phyloP scores from a whole-genome alignment of 1,284 basidiomycete species.

The Puccinia horiana region DNA sequence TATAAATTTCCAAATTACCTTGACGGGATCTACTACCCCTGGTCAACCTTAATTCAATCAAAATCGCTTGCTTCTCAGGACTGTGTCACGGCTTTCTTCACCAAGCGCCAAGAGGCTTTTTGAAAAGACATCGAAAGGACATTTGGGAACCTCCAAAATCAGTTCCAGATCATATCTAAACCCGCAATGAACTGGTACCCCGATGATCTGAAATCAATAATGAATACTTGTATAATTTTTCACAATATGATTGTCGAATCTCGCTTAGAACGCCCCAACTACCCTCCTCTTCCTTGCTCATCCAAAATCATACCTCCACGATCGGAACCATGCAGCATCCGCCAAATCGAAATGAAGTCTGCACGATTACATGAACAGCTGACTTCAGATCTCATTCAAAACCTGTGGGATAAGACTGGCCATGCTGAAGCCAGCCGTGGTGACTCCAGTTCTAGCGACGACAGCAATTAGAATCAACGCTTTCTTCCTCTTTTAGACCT shows the following conservation, averaged over 20 bases:
- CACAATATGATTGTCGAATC: slow-evolving; percentile 33
- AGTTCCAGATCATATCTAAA: not conserved
- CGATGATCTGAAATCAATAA: not conserved
- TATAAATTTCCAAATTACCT: slow-evolving; percentile 33
- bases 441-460: not conserved
- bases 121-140: slow-evolving; percentile 13
- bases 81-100: not conserved
- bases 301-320: not conserved
- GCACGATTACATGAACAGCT: not conserved
- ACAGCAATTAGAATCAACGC: not conserved
- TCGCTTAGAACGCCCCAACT: not conserved
- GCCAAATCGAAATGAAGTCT: not conserved
- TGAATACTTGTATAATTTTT: slow-evolving; percentile 20
- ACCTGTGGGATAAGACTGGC: not conserved
- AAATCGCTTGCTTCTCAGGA: not conserved
- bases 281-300: not conserved
- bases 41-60: not conserved
- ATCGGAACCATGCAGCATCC: not conserved
- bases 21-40: slow-evolving; percentile 17
- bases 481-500: not conserved
- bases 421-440: no score
- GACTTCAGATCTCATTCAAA: not conserved
- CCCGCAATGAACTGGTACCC: not conserved
- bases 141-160: slow-evolving; percentile 6
- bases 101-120: not conserved